Conservation (phyloP, 31 red algal genomes). For the Odonthalia washingtoniensis region DNA sequence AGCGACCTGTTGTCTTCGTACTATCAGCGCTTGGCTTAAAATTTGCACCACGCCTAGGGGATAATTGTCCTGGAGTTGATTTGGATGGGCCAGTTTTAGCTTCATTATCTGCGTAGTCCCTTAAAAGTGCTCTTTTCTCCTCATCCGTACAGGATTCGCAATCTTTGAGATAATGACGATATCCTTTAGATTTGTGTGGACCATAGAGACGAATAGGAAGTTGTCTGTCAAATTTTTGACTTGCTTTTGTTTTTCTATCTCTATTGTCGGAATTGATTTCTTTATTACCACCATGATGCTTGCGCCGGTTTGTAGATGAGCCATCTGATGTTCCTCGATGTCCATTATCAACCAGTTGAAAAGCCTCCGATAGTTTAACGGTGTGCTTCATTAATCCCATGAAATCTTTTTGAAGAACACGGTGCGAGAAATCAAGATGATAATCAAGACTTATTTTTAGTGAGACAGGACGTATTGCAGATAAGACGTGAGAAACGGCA, state of each 20-base stretch:
- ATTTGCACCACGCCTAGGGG: neutral
- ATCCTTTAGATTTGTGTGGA: neutral
- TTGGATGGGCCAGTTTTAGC: neutral
- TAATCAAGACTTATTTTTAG: constrained; percentile 14
- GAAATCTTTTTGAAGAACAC: constrained; percentile 31
- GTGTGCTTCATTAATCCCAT: constrained; percentile 35
- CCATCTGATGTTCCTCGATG: neutral
- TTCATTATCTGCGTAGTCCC: neutral
- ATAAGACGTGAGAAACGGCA: constrained; percentile 29
- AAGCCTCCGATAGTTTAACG: constrained; percentile 31
- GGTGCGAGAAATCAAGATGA: constrained; percentile 37
- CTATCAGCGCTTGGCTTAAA: neutral
- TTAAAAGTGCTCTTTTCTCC: neutral
- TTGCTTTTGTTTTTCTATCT: neutral
- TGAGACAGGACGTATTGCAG: constrained; percentile 11
- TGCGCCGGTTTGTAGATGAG: neutral
- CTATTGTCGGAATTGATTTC: neutral
- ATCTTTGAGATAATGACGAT: neutral
- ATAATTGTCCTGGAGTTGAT: neutral
- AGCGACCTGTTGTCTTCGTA: neutral
- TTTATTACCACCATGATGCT: neutral
- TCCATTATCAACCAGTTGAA: constrained; percentile 14
- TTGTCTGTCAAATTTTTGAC: neutral
- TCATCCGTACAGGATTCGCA: neutral
- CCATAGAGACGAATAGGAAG: neutral